Evolutionary conservation across 352 stramenopile genomes (phyloP), one percentile per base, ranked within the genome.

Genomic region (Globisporangium solare): DNA sequence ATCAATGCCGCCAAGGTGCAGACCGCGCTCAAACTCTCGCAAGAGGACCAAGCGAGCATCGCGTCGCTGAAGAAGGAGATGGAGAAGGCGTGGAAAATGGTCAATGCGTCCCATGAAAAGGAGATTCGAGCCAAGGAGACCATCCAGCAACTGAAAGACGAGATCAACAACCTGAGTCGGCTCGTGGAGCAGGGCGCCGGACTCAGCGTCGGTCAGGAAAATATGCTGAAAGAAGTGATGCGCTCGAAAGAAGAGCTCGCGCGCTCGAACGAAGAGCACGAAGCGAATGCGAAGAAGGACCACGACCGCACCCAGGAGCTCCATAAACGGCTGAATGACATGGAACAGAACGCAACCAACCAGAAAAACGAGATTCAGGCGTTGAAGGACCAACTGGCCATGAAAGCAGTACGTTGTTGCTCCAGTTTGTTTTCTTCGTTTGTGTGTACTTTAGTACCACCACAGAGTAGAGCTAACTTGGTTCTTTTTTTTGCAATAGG

Each of bases 1-100:
- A 92, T 98, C 52, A 98, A 98, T 66, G 92, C 91, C 21, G 89
- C 92, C 35, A 98, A 98, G 61, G 91, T 98, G 45, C 89, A 98
- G 64, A 97, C 88, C 20, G 94, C 94, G 18, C 74, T 98, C 32
- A 97, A 98, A 68, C 77, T 98, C 46, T 92, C 89, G 45, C 89
- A 98, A 73, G 91, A 98, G 67, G 89, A 98, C 63, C 85, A 98
- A 51, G 83, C 79, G 37, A 97, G 89, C 55, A 98, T 98, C 64
- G 73, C 76, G 22, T 90, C 82, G 50, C 79, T 98, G 47, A 95
- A 97, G 66, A 98, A 98, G 57, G 94, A 99, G 74, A 97, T 98
- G 70, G 92, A 98, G 53, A 97, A 95, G 64, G 83, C 89, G n/a
- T 96, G 83, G 85, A 92, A 97, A 67, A 96, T 96, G 88, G 70